Base-by-base conservation (phyloP, 768 basidiomycete genomes). In the Kwoniella dejecticola region DNA sequence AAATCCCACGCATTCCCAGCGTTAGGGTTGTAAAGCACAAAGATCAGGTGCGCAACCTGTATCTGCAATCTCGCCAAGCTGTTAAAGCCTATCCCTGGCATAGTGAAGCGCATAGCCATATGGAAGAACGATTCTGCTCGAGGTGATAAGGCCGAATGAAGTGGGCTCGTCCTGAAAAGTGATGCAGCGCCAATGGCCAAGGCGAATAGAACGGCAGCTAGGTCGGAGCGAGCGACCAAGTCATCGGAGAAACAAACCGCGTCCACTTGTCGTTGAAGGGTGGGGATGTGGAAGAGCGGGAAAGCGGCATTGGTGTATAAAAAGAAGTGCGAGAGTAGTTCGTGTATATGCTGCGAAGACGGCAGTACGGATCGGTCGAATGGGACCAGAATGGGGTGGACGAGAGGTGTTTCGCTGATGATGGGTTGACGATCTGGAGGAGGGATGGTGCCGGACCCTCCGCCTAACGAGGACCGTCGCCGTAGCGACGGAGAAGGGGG, bases 201-300 rank as follows among this genome's bases (percentile, higher is more conserved):
- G 27, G 19, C 50, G 57, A 48, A 27, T 13, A 62, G 33, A 11
- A 49, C 58, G 1, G 38, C 26, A n/a, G 36, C 59, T 15, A 59
- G 54, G 36, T 48, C 52, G n/a, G 11, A 21, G 11, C 30, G n/a
- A 7, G 19, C 4, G 29, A 36, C 24, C 33, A 24, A 10, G 31
- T 53, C 47, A 8, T 57, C 53, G 15, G 50, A 47, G 30, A 52
- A 52, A 44, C 62, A 66, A 1, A 62, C 55, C 15, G 30, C 23
- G 26, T 52, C 42, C 12, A 67, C 56, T 49, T 55, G 52, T 6
- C 33, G 24, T 19, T 41, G 42, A 12, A 67, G 40, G 10, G 67
- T 64, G 0, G 67, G 58, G n/a, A 52, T 27, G 36, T 65, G 60
- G 30, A 62, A 57, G n/a, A 68, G 41, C 5, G 63, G 67, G 40